Evolutionary conservation across 2,329 filamentous ascomycete genomes (phyloP).

Genomic region (Colletotrichum tabaci): DNA sequence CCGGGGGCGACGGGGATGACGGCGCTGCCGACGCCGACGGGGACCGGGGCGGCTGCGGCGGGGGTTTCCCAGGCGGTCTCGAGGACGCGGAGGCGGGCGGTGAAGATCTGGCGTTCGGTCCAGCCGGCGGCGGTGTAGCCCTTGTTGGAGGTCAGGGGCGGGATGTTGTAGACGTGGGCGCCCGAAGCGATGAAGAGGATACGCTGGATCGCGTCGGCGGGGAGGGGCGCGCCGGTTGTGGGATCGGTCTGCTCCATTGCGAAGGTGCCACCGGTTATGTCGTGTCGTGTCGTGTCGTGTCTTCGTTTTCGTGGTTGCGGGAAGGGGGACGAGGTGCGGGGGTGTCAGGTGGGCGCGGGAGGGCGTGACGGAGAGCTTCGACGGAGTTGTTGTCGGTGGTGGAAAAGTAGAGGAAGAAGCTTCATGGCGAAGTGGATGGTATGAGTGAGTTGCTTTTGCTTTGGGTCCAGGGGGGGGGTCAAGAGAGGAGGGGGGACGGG

Average conservation of each 20-base stretch:
- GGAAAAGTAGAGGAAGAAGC: constrained; percentile 12
- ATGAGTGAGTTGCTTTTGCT: constrained; percentile 32
- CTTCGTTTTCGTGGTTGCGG: neutral
- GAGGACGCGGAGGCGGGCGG: constrained; percentile 83
- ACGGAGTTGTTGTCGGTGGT: constrained; percentile 19
- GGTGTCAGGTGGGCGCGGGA: constrained; percentile 2
- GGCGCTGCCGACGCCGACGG: constrained; percentile 37
- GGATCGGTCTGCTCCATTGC: constrained; percentile 78
- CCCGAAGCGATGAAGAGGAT: constrained; percentile 82
- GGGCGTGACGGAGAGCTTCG: constrained; percentile 3
- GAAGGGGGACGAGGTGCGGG: too few species aligned
- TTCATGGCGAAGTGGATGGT: constrained; percentile 21
- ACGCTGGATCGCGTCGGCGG: constrained; percentile 85
- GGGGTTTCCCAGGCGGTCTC: constrained; percentile 74
- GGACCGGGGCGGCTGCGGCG: constrained; percentile 44
- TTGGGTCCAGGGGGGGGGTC: constrained; percentile 20
- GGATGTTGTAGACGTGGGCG: constrained; percentile 91
- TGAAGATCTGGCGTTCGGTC: constrained; percentile 89
- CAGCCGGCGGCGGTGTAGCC: constrained; percentile 85
- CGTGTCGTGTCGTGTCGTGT: neutral
- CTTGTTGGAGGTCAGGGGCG: constrained; percentile 82
- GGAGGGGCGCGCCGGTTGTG: constrained; percentile 77
- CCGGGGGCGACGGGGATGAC: constrained; percentile 37
- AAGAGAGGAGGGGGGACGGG: neutral
- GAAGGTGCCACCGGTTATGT: neutral